These are phyloP conservation scores for Epichloe uncinata DNA, from an alignment of 2,329 filamentous ascomycete species.

Conservation along the genomic window DNA sequence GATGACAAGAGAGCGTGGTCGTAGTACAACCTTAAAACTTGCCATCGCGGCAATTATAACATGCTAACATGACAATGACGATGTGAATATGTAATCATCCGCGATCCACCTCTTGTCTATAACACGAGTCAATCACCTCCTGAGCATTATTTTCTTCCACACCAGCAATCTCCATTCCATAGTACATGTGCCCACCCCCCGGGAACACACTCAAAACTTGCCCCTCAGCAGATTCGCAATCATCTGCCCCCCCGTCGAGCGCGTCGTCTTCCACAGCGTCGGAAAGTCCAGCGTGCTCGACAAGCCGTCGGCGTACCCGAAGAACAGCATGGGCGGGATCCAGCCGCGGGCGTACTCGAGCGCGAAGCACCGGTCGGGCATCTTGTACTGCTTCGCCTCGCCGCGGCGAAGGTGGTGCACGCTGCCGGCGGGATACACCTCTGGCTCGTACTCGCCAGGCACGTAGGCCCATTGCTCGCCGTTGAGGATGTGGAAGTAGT, in stretches of 20 bases:
- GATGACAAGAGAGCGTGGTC: too few species aligned
- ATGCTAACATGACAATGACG: too few species aligned
- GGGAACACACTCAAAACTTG: slow-evolving; percentile 45
- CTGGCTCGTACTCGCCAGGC: slow-evolving; percentile 51
- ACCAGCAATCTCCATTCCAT: too few species aligned
- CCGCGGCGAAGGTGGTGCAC: slow-evolving; percentile 63
- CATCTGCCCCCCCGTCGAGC: slow-evolving; percentile 66
- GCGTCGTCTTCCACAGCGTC: slow-evolving; percentile 71
- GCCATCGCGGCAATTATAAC: too few species aligned
- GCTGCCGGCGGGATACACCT: slow-evolving; percentile 54
- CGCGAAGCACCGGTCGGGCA: slow-evolving; percentile 64
- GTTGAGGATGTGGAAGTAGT: slow-evolving; percentile 84
- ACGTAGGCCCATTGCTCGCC: slow-evolving; percentile 68
- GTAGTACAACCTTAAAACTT: too few species aligned
- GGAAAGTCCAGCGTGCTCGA: slow-evolving; percentile 70
- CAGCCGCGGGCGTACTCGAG: slow-evolving; percentile 76
- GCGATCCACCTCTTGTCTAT: too few species aligned
- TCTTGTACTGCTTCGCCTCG: slow-evolving; percentile 69
- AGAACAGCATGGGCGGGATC: slow-evolving; percentile 88
- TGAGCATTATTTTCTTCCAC: too few species aligned
- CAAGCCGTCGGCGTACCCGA: slow-evolving; percentile 73
- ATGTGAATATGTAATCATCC: too few species aligned
- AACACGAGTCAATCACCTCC: too few species aligned
- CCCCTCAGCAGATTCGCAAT: slow-evolving; percentile 53
- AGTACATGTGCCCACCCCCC: too few species aligned